Evolutionary conservation across 2,329 filamentous ascomycete species (phyloP).

Genomic region (Calonectria pteridis): DNA sequence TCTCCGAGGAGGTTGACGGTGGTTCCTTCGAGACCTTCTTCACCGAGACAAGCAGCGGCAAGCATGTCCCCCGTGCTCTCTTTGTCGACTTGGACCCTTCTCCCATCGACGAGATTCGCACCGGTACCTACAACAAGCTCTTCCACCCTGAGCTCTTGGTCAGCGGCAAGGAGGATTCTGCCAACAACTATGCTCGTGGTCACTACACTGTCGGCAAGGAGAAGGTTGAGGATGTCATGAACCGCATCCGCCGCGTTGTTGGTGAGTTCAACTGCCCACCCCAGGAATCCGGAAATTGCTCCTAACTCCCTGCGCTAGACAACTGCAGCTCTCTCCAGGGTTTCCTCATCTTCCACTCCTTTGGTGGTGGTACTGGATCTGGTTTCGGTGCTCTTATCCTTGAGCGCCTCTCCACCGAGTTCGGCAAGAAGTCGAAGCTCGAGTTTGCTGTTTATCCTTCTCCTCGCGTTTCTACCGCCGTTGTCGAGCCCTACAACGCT

Average conservation of each 20-base stretch:
- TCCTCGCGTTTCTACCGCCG: constrained; percentile 76
- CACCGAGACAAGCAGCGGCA: constrained; percentile 77
- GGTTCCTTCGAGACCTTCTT: constrained; percentile 81
- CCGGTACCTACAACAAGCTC: constrained; percentile 74
- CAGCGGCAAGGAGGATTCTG: constrained; percentile 81
- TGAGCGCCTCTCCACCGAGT: constrained; percentile 79
- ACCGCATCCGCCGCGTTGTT: constrained; percentile 76
- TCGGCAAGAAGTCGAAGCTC: constrained; percentile 83
- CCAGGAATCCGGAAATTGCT: background rate
- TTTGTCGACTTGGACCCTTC: constrained; percentile 81
- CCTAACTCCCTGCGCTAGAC: constrained; percentile 59
- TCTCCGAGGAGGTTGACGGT: constrained; percentile 69
- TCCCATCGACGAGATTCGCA: constrained; percentile 80
- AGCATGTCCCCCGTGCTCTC: constrained; percentile 79
- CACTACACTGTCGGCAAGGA: constrained; percentile 84
- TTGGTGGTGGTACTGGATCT: constrained; percentile 79
- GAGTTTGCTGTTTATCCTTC: constrained; percentile 81
- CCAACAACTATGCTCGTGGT: constrained; percentile 82
- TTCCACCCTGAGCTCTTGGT: constrained; percentile 81
- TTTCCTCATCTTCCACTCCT: constrained; percentile 82
- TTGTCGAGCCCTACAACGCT: constrained; percentile 81
- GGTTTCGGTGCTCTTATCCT: constrained; percentile 79
- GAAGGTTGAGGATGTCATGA: constrained; percentile 78
- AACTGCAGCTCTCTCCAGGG: constrained; percentile 80
- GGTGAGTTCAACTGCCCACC: constrained; percentile 59